Conservation (phyloP, 73 alveolate genomes). For the Stentor coeruleus region DNA sequence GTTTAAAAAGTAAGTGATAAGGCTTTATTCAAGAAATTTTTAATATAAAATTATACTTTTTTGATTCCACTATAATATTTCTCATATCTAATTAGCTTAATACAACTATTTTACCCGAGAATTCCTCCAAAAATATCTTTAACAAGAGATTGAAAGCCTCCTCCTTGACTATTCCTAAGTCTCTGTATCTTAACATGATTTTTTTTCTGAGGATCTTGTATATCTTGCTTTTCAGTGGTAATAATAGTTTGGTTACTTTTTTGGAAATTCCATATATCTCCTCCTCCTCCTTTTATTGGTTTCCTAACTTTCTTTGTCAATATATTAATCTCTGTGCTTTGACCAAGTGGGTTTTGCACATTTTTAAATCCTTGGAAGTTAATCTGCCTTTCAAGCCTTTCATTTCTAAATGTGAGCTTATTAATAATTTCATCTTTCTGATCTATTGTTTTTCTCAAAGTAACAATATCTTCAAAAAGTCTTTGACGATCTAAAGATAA, state of each 20-base stretch:
- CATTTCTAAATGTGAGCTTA: not conserved
- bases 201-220: not conserved
- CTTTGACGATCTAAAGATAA: not conserved
- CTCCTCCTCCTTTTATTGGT: conserved; percentile 1
- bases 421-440: not conserved
- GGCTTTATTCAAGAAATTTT: no score
- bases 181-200: not conserved
- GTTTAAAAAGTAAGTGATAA: no score
- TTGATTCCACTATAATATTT: no score
- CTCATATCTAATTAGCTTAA: no score
- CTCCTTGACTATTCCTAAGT: not conserved
- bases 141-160: not conserved
- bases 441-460: not conserved
- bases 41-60: no score
- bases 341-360: no score
- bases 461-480: not conserved
- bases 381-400: conserved; percentile 1
- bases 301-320: not conserved
- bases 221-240: not conserved
- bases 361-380: not conserved
- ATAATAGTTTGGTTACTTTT: not conserved
- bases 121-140: not conserved
- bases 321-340: not conserved
- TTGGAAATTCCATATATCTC: not conserved
- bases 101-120: no score